Conservation (phyloP, 352 stramenopile species). For the Pythium aristosporum region DNA sequence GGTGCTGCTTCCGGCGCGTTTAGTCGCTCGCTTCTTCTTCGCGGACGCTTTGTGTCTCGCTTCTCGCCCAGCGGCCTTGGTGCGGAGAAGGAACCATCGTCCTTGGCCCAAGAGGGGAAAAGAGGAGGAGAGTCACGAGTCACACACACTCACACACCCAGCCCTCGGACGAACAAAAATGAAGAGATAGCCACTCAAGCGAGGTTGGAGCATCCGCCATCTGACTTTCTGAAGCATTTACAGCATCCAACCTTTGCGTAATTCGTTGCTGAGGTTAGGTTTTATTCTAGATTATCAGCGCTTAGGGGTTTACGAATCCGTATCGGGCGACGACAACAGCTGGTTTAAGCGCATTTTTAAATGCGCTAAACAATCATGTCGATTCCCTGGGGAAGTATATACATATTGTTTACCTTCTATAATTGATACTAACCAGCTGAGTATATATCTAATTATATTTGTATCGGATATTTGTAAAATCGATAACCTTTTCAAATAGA, state of each 20-base stretch:
- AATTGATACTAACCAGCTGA: no score
- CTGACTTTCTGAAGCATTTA: constrained; percentile 22
- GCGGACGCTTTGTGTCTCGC: constrained; percentile 19
- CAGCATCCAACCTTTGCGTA: not conserved
- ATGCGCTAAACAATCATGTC: no score
- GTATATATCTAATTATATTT: no score
- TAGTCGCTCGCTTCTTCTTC: constrained; percentile 12
- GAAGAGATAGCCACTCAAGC: not conserved
- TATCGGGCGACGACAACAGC: not conserved
- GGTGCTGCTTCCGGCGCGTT: not conserved
- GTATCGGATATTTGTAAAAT: no score
- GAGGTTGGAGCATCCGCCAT: not conserved
- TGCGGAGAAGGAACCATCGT: constrained; percentile 16
- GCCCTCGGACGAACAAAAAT: not conserved
- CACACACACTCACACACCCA: not conserved
- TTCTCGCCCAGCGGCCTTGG: not conserved
- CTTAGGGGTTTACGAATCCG: constrained; percentile 4
- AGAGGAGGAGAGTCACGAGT: not conserved
- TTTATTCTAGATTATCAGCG: not conserved
- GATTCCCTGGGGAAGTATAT: no score
- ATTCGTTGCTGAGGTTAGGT: constrained; percentile 22
- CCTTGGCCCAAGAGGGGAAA: not conserved
- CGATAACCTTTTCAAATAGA: no score
- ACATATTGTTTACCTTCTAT: no score
- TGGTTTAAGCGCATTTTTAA: no score